These are phyloP conservation scores for Pyrenula aspistea DNA, from an alignment of 495 filamentous ascomycete genomes.

Conservation along the genomic window DNA sequence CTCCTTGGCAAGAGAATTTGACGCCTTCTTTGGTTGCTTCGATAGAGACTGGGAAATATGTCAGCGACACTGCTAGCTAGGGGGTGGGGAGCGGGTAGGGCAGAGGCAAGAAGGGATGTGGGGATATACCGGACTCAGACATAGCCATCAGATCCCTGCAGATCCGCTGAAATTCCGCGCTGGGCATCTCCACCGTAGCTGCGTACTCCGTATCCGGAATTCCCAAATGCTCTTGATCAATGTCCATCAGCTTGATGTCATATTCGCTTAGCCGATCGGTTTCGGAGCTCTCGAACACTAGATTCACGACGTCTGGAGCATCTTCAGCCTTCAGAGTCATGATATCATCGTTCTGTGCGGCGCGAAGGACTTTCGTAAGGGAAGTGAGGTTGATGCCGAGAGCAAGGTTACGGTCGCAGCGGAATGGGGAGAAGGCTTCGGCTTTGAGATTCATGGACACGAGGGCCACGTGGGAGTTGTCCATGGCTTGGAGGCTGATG, in stretches of 20 bases:
- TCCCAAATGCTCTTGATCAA: slow-evolving; percentile 97
- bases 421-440: slow-evolving; percentile 90
- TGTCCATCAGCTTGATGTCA: slow-evolving; percentile 99
- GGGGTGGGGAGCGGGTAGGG: neutral
- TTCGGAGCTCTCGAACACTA: slow-evolving; percentile 86
- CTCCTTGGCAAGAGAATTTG: slow-evolving; percentile 87
- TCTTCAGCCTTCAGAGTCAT: slow-evolving; percentile 96
- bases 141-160: slow-evolving; percentile 81
- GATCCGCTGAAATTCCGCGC: slow-evolving; percentile 85
- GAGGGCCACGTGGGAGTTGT: slow-evolving; percentile 98
- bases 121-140: slow-evolving; percentile 76
- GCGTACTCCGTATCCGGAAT: slow-evolving; percentile 98
- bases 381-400: slow-evolving; percentile 94
- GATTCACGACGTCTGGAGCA: slow-evolving; percentile 85
- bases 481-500: slow-evolving; percentile 97
- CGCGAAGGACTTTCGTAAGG: slow-evolving; percentile 92
- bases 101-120: neutral
- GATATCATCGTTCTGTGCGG: slow-evolving; percentile 89
- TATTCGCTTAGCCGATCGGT: slow-evolving; percentile 92
- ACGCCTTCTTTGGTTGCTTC: slow-evolving; percentile 95
- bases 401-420: slow-evolving; percentile 97
- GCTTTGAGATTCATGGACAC: slow-evolving; percentile 98
- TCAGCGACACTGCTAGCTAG: neutral
- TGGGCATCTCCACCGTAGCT: slow-evolving; percentile 81
- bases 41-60: slow-evolving; percentile 58